These are phyloP conservation scores for Coemansia asiatica DNA, from an alignment of 192 early-diverging fungal species.

Conservation along the genomic window DNA sequence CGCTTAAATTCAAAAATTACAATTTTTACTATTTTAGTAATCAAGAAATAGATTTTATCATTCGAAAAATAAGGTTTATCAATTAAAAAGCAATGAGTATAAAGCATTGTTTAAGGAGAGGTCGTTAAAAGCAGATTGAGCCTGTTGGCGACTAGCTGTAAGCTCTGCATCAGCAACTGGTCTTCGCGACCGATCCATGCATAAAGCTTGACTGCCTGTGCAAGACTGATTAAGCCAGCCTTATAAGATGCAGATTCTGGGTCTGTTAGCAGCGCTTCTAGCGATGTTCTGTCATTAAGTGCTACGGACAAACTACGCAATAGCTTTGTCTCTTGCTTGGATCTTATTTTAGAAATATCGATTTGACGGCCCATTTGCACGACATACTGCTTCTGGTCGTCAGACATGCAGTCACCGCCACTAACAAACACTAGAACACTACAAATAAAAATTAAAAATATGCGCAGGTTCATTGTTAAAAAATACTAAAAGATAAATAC, in stretches of 20 bases:
- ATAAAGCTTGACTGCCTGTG: slow-evolving; percentile 42
- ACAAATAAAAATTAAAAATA: background rate
- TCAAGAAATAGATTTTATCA: background rate
- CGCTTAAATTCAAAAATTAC: background rate
- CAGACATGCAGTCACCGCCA: slow-evolving; percentile 10
- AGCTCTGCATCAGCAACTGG: slow-evolving; percentile 21
- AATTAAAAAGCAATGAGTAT: too few relatives aligned
- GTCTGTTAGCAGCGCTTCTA: slow-evolving; percentile 41
- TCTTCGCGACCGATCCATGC: slow-evolving; percentile 42
- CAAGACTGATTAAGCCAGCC: slow-evolving; percentile 40
- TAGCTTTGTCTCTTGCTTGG: slow-evolving; percentile 23
- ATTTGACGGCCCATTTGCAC: slow-evolving; percentile 19
- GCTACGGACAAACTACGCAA: slow-evolving; percentile 22
- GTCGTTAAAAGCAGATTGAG: slow-evolving; percentile 18
- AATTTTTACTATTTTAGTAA: background rate
- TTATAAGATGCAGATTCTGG: slow-evolving; percentile 36
- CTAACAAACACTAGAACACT: background rate
- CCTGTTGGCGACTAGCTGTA: slow-evolving; percentile 36
- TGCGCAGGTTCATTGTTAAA: background rate
- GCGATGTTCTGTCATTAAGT: slow-evolving; percentile 41
- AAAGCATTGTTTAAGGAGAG: background rate
- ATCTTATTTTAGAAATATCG: slow-evolving; percentile 12
- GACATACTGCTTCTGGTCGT: slow-evolving; percentile 17
- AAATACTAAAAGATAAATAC: too few relatives aligned
- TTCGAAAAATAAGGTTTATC: too few relatives aligned